Base-by-base conservation (phyloP, 495 filamentous ascomycete genomes). In the Annulohypoxylon maeteangense region DNA sequence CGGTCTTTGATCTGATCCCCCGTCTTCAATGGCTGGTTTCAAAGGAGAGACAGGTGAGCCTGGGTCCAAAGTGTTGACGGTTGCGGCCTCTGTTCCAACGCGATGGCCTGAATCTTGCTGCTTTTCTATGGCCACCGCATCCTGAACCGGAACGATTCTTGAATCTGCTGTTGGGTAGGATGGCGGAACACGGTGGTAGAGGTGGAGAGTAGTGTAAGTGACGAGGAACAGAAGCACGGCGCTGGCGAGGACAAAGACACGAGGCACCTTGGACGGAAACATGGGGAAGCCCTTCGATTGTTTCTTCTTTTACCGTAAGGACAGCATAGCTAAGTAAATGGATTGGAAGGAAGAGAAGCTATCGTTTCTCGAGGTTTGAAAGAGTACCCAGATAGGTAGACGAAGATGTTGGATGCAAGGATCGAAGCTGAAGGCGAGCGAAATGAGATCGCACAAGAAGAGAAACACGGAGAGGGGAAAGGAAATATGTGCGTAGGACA, bases 231-330 rank as follows among this genome's bases (percentile, higher is more conserved):
- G 32, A 32, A 74, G 67, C n/a, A 59, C 58, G 11, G 60, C 44
- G 51, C 67, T 74, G 42, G 67, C 67, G 22, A 74, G 51, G 25
- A 70, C 71, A 27, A 74, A 67, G 27, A 70, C 56, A 31, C 71
- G 71, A 53, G 71, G 67, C 12, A 62, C 62, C 62, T 70, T 74
- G 25, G 67, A 63, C 12, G 62, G 58, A 67, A 70, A 70, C 71
- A 74, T 74, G 67, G 44, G 67, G 55, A 55, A 62, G 23, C 53
- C 60, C 62, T 58, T 60, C n/a, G 32, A 14, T 58, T 54, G 14
- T 29, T 29, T 20, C 38, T 11, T 25, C n/a, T n/a, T 61, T 48
- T 51, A 72, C 60, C 40, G 54, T 32, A 54, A 14, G 60, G 23
- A 31, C 40, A 68, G 60, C 70, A 72, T 72, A 65, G 70, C 47